phyloP scores from a whole-genome alignment of 108 stramenopile species.

The Hondaea fermentalgiana region DNA sequence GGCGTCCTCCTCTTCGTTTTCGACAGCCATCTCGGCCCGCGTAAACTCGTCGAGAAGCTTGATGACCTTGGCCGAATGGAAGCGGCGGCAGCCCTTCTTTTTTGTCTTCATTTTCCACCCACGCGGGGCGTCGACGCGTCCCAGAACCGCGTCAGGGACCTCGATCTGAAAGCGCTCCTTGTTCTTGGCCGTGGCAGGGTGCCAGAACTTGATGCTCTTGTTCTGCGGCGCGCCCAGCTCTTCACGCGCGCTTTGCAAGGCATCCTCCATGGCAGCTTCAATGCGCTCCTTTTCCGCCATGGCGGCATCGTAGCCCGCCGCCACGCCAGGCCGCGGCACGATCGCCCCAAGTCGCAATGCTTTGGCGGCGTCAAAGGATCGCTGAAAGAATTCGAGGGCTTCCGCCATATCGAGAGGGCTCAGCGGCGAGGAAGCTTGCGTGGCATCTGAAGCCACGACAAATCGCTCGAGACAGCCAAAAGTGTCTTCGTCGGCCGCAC shows the following conservation, averaged over 20 bases:
- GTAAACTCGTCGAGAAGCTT: constrained; percentile 66
- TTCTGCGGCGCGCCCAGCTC: background rate
- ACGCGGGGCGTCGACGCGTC: constrained; percentile 2
- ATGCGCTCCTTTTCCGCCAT: constrained; percentile 73
- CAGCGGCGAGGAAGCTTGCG: background rate
- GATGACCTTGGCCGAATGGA: constrained; percentile 66
- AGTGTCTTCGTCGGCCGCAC: background rate
- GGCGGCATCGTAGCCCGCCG: constrained; percentile 79
- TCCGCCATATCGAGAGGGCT: constrained; percentile 62
- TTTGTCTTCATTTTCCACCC: constrained; percentile 37
- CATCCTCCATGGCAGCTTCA: constrained; percentile 41
- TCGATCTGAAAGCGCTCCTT: constrained; percentile 87
- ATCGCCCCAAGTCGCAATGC: constrained; percentile 62
- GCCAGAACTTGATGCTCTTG: constrained; percentile 10
- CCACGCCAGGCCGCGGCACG: constrained; percentile 74
- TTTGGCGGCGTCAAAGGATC: constrained; percentile 78
- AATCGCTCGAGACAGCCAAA: background rate
- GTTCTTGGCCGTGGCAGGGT: constrained; percentile 43
- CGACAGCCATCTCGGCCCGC: constrained; percentile 57
- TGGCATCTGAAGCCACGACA: background rate
- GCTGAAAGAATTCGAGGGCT: constrained; percentile 73
- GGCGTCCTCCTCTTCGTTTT: constrained; percentile 72
- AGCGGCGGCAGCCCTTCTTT: constrained; percentile 53
- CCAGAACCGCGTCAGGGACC: constrained; percentile 71
- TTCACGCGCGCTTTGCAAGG: background rate